A percentile compares a stretch with the other conserved stretches of the same genome.
These are phyloP conservation scores for Lippia alba DNA, from an alignment of 305 asterid genomes.

Conservation along the genomic window DNA sequence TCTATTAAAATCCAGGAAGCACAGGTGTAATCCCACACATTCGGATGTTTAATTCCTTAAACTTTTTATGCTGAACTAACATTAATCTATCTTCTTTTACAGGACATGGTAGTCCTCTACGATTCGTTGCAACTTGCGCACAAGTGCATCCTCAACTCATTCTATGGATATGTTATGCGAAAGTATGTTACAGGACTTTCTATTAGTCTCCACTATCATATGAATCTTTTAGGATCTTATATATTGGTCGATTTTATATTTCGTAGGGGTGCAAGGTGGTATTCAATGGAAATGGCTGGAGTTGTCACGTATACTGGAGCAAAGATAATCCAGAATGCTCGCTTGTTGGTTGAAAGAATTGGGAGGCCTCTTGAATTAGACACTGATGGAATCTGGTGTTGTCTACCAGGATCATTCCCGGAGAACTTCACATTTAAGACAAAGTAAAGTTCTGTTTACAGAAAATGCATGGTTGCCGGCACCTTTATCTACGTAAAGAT, in stretches of 20 bases:
- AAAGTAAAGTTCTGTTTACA: constrained; percentile 52
- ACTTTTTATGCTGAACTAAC: constrained; percentile 34
- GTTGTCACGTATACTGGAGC: constrained; percentile 99
- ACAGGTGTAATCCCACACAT: constrained; percentile 61
- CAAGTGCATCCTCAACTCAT: constrained; percentile 98
- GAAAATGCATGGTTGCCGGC: constrained; percentile 21
- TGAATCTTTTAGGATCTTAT: constrained; percentile 27
- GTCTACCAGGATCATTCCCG: constrained; percentile 92
- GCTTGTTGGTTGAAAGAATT: constrained; percentile 91
- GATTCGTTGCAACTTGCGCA: constrained; percentile 99
- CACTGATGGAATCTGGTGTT: constrained; percentile 99
- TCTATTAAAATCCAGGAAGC: constrained; percentile 97
- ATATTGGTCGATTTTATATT: constrained; percentile 26
- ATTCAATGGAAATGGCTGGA: constrained; percentile 99
- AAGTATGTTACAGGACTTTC: constrained; percentile 60
- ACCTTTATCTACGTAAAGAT: constrained; percentile 7
- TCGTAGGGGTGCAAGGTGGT: constrained; percentile 98
- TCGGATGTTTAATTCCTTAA: constrained; percentile 27
- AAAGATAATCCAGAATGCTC: constrained; percentile 97
- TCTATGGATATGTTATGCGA: constrained; percentile 99
- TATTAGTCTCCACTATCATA: constrained; percentile 26
- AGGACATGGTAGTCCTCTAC: constrained; percentile 95
- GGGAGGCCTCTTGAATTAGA: constrained; percentile 99
- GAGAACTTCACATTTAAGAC: constrained; percentile 96
- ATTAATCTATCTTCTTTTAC: constrained; percentile 39